Base-by-base conservation (phyloP, 805 yeast genomes). In the Metschnikowia sp. region DNA sequence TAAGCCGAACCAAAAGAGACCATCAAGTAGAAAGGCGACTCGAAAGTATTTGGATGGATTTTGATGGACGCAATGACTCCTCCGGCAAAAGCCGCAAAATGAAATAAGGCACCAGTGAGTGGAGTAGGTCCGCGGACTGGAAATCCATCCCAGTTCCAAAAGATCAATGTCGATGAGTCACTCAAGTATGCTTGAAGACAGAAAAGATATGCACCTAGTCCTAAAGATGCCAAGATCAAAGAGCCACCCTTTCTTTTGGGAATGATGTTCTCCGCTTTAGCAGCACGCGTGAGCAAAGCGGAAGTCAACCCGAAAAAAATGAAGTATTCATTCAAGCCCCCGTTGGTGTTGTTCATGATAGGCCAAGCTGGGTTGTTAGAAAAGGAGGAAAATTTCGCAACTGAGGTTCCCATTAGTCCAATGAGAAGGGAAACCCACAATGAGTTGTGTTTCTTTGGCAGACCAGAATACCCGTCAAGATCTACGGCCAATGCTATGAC, bases 311-410 rank as follows among this genome's bases (percentile, higher is more conserved):
- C 96, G 42, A 86, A 50, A 4, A 73, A 65, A 3, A 89, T 64
- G 36, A 94, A 96, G 30, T 81, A 67, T 44, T 73, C 74, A 65
- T 92, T 92, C 75, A 81, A 81, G 11, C 99, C 99, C 15, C 97
- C 97, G 57, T 88, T 90, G 10, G 73, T 78, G 13, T 75, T 75
- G 63, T 90, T 84, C 91, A 94, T 84, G 42, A 91, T 86, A 29
- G 98, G 96, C 99, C 99, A 94, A 40, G 90, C 73, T 34, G 99
- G 99, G 63, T 94, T 94, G 62, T 91, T 91, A 2, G 98, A 82
- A 68, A 79, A 86, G 57, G 76, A 79, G 9, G 84, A 79, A 68
- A 78, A 86, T 61, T 94, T 94, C 15, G 88, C 73, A 30, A 88
- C 78, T 1, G 90, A 79, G 1, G 96, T 82, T 5, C 82, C 63